Evolutionary conservation across 1,284 basidiomycete genomes (phyloP).

Genomic region (Ceratorhiza oryzae-sativae): DNA sequence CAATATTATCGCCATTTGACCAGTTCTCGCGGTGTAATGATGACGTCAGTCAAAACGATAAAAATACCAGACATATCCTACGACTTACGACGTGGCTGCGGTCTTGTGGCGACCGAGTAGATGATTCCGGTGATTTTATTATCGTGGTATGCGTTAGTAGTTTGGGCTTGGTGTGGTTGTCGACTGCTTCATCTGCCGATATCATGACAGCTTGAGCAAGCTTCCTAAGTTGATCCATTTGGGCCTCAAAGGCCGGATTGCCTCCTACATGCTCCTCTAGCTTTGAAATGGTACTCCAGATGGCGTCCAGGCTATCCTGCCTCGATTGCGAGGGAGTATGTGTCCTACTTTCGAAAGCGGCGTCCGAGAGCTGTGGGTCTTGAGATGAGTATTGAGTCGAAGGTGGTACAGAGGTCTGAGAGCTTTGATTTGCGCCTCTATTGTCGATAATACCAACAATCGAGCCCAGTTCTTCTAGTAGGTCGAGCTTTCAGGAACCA

Average conservation of each 20-base stretch:
- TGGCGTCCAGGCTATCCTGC: not conserved
- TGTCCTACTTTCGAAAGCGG: not conserved
- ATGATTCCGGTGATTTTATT: not conserved
- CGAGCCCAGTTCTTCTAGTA: not conserved
- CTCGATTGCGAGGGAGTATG: not conserved
- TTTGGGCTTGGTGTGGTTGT: not conserved
- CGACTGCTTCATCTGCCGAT: not conserved
- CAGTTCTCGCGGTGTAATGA: not conserved
- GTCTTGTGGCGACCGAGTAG: not conserved
- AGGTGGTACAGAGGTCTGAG: not conserved
- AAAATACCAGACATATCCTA: not conserved
- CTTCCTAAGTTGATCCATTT: slow-evolving; percentile 12
- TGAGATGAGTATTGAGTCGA: not conserved
- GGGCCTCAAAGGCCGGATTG: not conserved
- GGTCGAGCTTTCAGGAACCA: not conserved
- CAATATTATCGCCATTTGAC: not conserved
- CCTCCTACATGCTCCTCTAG: slow-evolving; percentile 11
- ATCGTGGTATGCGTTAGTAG: not conserved
- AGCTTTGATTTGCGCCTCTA: not conserved
- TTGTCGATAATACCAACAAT: not conserved
- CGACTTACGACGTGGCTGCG: not conserved
- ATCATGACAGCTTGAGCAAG: slow-evolving; percentile 22
- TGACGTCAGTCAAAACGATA: not conserved
- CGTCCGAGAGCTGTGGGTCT: too few relatives aligned
- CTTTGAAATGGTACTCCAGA: slow-evolving; percentile 6